Evolutionary conservation across 2,329 filamentous ascomycete genomes (phyloP), one percentile per base, ranked within the genome.

Genomic region (Pseudohalonectria lignicola): DNA sequence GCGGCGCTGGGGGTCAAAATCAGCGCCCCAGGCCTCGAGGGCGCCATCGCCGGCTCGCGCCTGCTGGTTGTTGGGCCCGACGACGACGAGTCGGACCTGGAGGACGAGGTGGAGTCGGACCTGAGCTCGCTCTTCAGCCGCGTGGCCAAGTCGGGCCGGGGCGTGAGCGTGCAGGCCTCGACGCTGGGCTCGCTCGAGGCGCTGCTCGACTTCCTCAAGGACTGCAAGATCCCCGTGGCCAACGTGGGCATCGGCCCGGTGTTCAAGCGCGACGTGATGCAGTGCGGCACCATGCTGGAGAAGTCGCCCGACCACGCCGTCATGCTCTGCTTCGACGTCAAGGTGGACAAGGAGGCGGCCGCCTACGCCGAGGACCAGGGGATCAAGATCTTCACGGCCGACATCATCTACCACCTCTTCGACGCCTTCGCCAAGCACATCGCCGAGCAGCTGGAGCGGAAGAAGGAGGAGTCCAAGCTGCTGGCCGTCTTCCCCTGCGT

Each of bases 281-380:
- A 80, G 78, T 74, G 86, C 67, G 88, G 86, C 54, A 83, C 86
- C 49, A 98, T 98, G 92, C 61, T 96, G 53, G 92, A 98, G 63
- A 96, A 95, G 67, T 75, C 81, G 13, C 86, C 86, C 48, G 88
- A 98, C 56, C 93, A 81, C 50, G 92, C 92, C n/a, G 86, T 96
- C 57, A 98, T 98, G 92, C 79, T 98, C 36, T 96, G 92, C 61
- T 98, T 98, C 72, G 93, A 98, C 59, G 92, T 98, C 64, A 96
- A 95, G 68, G 86, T 98, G 13, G 92, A 98, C 65, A 96, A 94
- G 62, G 92, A 98, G 56, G 92, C 92, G 1, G 79, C 82, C 47
- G 72, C 76, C 9, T 94, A 96, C 52, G 92, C 92, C 10, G 86
- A 95, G 15, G 87, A 96, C 41, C 79, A 94, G 45, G 87, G 87